Evolutionary conservation across 2,329 filamentous ascomycete species (phyloP).

Genomic region (Dactylellina cionopaga): DNA sequence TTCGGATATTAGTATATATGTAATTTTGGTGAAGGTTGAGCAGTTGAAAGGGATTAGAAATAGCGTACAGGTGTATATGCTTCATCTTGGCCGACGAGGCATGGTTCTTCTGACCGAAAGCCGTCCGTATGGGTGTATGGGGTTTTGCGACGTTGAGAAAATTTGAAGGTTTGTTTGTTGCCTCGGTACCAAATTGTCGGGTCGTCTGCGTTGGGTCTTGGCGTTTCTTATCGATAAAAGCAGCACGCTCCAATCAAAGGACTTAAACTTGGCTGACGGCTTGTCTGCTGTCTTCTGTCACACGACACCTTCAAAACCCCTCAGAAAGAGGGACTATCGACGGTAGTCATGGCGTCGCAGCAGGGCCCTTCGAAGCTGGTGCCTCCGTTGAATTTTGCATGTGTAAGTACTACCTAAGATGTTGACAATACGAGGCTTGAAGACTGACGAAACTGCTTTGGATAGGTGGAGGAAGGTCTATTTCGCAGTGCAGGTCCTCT

Average conservation of each 20-base stretch:
- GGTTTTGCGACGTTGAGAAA: slow-evolving; percentile 22
- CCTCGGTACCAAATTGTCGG: slow-evolving; percentile 38
- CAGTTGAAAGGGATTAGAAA: background rate
- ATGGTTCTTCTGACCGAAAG: slow-evolving; percentile 24
- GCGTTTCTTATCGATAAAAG: slow-evolving; percentile 49
- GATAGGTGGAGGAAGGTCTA: slow-evolving; percentile 55
- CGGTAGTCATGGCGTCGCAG: slow-evolving; percentile 43
- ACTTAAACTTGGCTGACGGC: background rate
- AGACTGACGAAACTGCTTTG: background rate
- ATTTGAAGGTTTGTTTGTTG: slow-evolving; percentile 36
- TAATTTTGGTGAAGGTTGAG: too few species aligned
- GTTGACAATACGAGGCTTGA: too few species aligned
- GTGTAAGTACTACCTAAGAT: slow-evolving; percentile 40
- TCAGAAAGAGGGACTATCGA: background rate
- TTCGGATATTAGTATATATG: background rate
- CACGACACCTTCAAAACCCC: slow-evolving; percentile 42
- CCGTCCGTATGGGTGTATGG: slow-evolving; percentile 2
- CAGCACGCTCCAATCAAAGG: slow-evolving; percentile 37
- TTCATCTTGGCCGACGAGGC: slow-evolving; percentile 59
- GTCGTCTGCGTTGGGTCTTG: slow-evolving; percentile 35
- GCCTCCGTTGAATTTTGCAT: slow-evolving; percentile 57
- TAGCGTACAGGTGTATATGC: slow-evolving; percentile 64
- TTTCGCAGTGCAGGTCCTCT: slow-evolving; percentile 51
- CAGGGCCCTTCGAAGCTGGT: slow-evolving; percentile 52
- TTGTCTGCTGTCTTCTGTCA: slow-evolving; percentile 32